phyloP scores from a whole-genome alignment of 176 grass and related monocot species.

The Rhynchospora tenuis region DNA sequence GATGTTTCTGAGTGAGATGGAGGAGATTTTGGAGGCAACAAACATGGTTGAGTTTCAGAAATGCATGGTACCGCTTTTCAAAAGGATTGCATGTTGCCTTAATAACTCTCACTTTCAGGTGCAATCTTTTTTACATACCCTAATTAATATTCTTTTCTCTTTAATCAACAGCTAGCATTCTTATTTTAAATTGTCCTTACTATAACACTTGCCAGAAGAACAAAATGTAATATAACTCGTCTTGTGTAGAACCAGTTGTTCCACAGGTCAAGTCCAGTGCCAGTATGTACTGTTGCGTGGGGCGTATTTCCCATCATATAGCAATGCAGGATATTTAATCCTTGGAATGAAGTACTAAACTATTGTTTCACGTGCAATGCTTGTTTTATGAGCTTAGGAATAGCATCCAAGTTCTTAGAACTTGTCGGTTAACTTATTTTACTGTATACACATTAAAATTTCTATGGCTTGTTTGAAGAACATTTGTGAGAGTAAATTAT shows the following conservation, averaged over 20 bases:
- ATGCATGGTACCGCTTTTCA: constrained; percentile 92
- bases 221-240: neutral
- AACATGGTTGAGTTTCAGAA: constrained; percentile 74
- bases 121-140: neutral
- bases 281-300: neutral
- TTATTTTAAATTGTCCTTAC: neutral
- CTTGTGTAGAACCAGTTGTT: neutral
- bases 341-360: neutral
- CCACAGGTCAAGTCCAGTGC: neutral
- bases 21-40: constrained; percentile 85
- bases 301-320: neutral
- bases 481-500: neutral
- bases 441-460: neutral
- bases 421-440: neutral
- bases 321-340: neutral
- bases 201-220: neutral
- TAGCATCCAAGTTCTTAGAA: neutral
- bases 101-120: constrained; percentile 96
- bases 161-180: neutral
- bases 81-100: constrained; percentile 61
- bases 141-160: neutral
- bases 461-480: neutral
- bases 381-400: neutral
- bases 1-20: constrained; percentile 94
- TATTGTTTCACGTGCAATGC: neutral